Evolutionary conservation across 2,329 filamentous ascomycete species (phyloP).

Genomic region (Mycosphaerella sp.): DNA sequence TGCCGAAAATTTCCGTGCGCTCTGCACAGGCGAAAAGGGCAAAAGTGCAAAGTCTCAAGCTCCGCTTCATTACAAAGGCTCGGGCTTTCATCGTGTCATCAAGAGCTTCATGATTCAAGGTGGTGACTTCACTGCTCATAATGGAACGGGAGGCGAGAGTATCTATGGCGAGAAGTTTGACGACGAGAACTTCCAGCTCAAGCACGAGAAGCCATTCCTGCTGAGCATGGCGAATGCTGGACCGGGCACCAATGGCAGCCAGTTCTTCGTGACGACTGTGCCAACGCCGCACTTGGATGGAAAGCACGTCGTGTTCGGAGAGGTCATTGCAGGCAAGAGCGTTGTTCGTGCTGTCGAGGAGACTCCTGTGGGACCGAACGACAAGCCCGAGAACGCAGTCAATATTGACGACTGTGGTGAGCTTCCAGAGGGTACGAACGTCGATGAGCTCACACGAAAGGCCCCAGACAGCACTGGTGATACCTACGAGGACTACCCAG

Average conservation of each 20-base stretch:
- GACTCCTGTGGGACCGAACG: slow-evolving; percentile 61
- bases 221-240: slow-evolving; percentile 98
- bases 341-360: slow-evolving; percentile 87
- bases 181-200: slow-evolving; percentile 88
- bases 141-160: slow-evolving; percentile 92
- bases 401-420: slow-evolving; percentile 78
- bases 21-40: slow-evolving; percentile 95
- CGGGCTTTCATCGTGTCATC: slow-evolving; percentile 90
- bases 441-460: slow-evolving; percentile 60
- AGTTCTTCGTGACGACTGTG: slow-evolving; percentile 97
- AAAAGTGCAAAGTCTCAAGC: slow-evolving; percentile 66
- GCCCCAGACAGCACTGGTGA: slow-evolving; percentile 76
- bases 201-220: slow-evolving; percentile 89
- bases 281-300: slow-evolving; percentile 89
- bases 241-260: slow-evolving; percentile 88
- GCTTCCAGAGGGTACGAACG: slow-evolving; percentile 62
- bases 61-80: slow-evolving; percentile 86
- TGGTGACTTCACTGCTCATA: slow-evolving; percentile 90
- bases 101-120: slow-evolving; percentile 99
- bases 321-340: slow-evolving; percentile 88
- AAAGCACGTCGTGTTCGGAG: slow-evolving; percentile 97
- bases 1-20: slow-evolving; percentile 87
- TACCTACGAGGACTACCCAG: slow-evolving; percentile 90
- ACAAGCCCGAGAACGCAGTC: slow-evolving; percentile 70
- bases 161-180: slow-evolving; percentile 98